Evolutionary conservation across 208 protist genomes (phyloP).

Genomic region (Lotmaria passim): DNA sequence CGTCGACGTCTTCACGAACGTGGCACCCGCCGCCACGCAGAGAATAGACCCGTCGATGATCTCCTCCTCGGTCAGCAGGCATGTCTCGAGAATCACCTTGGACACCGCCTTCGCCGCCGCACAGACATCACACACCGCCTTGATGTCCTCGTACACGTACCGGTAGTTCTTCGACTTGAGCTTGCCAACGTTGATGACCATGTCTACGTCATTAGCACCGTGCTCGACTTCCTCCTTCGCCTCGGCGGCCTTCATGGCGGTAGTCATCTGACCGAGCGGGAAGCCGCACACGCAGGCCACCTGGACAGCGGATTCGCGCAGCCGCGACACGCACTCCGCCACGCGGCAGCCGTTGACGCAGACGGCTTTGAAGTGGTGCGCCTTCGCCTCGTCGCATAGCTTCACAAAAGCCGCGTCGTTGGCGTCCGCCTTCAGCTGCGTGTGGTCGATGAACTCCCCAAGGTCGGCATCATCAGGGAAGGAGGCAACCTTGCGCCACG

Average conservation of each 20-base stretch:
- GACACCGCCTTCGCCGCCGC: conserved; percentile 32
- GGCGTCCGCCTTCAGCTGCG: conserved; percentile 88
- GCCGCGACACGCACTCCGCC: conserved; percentile 37
- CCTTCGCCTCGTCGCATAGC: conserved; percentile 90
- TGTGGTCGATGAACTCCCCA: conserved; percentile 93
- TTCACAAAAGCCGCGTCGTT: conserved; percentile 53
- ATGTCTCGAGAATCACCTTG: conserved; percentile 96
- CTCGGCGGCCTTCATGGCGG: conserved; percentile 87
- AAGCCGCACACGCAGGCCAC: conserved; percentile 90
- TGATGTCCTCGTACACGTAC: conserved; percentile 89
- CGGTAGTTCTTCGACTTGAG: conserved; percentile 88
- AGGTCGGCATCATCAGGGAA: conserved; percentile 27
- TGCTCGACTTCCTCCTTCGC: conserved; percentile 55
- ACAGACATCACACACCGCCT: conserved; percentile 63
- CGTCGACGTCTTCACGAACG: conserved; percentile 97
- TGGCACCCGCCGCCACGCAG: conserved; percentile 78
- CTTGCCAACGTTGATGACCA: conserved; percentile 94
- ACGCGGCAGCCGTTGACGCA: conserved; percentile 93
- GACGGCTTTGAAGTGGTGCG: conserved; percentile 88
- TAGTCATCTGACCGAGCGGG: conserved; percentile 89
- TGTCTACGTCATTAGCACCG: conserved; percentile 95
- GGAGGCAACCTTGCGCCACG: conserved; percentile 55
- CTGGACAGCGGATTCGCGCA: conserved; percentile 57
- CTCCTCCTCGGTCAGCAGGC: conserved; percentile 84
- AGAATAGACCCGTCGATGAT: conserved; percentile 93